Evolutionary conservation across 1,284 basidiomycete genomes (phyloP).

Genomic region (Microbotryum silenes-acaulis): DNA sequence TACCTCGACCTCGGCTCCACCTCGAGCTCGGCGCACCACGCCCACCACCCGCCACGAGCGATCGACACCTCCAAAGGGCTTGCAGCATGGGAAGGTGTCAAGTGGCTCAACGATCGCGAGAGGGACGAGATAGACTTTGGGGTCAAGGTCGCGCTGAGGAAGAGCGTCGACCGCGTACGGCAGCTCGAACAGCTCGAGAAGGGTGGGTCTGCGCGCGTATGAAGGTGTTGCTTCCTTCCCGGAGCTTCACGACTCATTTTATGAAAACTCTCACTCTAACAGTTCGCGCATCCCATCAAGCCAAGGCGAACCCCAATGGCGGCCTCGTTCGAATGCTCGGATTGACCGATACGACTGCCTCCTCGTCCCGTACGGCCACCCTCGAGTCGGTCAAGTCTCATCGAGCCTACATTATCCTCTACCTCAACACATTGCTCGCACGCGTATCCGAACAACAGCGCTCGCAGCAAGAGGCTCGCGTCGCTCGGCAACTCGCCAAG

Average conservation of each 20-base stretch:
- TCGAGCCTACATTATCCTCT: conserved; percentile 75
- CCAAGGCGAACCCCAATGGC: conserved; percentile 10
- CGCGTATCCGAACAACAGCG: conserved; percentile 68
- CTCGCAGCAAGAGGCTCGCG: conserved; percentile 78
- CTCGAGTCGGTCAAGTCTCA: conserved; percentile 68
- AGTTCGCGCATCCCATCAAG: conserved; percentile 30
- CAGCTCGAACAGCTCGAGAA: conserved; percentile 78
- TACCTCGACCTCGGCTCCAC: conserved; percentile 57
- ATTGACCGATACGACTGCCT: conserved; percentile 57
- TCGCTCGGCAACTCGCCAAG: conserved; percentile 69
- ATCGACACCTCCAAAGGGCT: conserved; percentile 50
- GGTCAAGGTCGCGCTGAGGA: conserved; percentile 67
- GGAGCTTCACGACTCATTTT: neutral
- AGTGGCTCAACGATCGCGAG: conserved; percentile 70
- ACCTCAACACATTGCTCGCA: conserved; percentile 66
- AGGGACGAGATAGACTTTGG: conserved; percentile 85
- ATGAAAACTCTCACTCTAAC: conserved; percentile 17
- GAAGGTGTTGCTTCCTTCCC: neutral
- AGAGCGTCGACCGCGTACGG: conserved; percentile 72
- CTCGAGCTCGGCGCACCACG: conserved; percentile 46
- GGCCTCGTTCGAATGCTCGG: conserved; percentile 37
- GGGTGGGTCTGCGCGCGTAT: conserved; percentile 49
- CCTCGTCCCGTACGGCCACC: conserved; percentile 51
- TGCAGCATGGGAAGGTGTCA: conserved; percentile 56
- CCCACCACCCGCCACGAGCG: conserved; percentile 49